Evolutionary conservation across 129 eudicot genomes (phyloP).

Genomic region (Saposhnikovia divaricata): DNA sequence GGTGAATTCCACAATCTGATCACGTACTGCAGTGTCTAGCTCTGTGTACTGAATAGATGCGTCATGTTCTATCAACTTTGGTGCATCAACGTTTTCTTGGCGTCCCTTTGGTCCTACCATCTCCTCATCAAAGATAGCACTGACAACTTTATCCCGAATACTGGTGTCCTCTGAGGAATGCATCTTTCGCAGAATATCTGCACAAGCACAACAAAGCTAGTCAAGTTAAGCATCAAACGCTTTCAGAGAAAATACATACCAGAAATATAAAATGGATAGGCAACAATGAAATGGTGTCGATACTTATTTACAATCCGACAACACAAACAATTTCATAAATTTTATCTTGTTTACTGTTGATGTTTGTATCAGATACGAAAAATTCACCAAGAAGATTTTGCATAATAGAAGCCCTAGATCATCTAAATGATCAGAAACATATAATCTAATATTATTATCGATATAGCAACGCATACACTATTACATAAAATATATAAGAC

Average conservation of each 20-base stretch:
- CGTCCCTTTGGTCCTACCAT: slow-evolving; percentile 42
- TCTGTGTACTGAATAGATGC: slow-evolving; percentile 50
- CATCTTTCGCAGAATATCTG: slow-evolving; percentile 78
- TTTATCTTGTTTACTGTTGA: neutral
- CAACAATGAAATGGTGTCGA: neutral
- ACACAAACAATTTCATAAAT: neutral
- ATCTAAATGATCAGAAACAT: too few relatives aligned
- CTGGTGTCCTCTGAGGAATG: slow-evolving; percentile 77
- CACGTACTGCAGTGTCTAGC: slow-evolving; percentile 64
- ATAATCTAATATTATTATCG: too few relatives aligned
- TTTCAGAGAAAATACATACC: neutral
- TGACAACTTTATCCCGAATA: slow-evolving; percentile 74
- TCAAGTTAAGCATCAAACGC: neutral
- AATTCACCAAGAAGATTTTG: neutral
- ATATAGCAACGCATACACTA: too few relatives aligned
- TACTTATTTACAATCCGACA: neutral
- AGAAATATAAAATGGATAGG: neutral
- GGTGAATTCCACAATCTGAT: slow-evolving; percentile 50
- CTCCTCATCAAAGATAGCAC: slow-evolving; percentile 70
- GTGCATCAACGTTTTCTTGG: slow-evolving; percentile 36
- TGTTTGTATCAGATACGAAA: neutral
- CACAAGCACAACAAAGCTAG: neutral
- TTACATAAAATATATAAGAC: too few relatives aligned
- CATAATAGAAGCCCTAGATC: too few relatives aligned
- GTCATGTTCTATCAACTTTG: slow-evolving; percentile 36